Evolutionary conservation across 352 stramenopile genomes (phyloP).

Genomic region (Pythium apleroticum): DNA sequence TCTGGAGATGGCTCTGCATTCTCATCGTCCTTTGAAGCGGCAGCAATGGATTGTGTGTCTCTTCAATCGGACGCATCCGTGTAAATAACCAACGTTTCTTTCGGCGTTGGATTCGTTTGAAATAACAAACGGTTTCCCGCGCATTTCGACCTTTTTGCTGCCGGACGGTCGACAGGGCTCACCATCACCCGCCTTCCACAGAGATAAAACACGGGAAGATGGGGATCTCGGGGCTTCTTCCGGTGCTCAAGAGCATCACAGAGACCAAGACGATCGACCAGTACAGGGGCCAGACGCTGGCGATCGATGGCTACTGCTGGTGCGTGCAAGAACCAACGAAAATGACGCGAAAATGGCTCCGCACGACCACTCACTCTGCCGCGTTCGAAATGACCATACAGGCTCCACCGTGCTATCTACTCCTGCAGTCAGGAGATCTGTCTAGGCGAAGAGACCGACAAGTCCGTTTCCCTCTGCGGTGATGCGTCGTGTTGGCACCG

Average conservation of each 20-base stretch:
- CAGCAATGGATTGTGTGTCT: no score
- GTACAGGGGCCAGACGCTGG: slow-evolving; percentile 69
- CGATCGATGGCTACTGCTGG: slow-evolving; percentile 81
- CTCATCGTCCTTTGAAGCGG: not conserved
- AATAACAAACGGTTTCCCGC: slow-evolving; percentile 11
- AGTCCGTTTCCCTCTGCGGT: slow-evolving; percentile 52
- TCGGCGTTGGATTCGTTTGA: not conserved
- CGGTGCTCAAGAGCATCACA: slow-evolving; percentile 72
- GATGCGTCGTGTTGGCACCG: not conserved
- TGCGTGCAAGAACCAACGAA: slow-evolving; percentile 26
- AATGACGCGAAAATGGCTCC: slow-evolving; percentile 5
- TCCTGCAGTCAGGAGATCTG: slow-evolving; percentile 86
- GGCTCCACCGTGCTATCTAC: slow-evolving; percentile 85
- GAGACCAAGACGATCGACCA: slow-evolving; percentile 70
- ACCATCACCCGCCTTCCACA: not conserved
- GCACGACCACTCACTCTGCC: not conserved
- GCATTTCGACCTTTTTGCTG: slow-evolving; percentile 8
- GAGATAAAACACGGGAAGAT: slow-evolving; percentile 18
- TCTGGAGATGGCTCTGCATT: not conserved
- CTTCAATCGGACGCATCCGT: slow-evolving; percentile 16
- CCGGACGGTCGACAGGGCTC: not conserved
- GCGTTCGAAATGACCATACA: slow-evolving; percentile 14
- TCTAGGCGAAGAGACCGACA: slow-evolving; percentile 47
- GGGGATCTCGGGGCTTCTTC: slow-evolving; percentile 41
- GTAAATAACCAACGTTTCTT: slow-evolving; percentile 18